Percentiles rank a stretch among this genome's conserved stretches.
Conservation (phyloP, 257 asterid species). For the Solanum boliviense region DNA sequence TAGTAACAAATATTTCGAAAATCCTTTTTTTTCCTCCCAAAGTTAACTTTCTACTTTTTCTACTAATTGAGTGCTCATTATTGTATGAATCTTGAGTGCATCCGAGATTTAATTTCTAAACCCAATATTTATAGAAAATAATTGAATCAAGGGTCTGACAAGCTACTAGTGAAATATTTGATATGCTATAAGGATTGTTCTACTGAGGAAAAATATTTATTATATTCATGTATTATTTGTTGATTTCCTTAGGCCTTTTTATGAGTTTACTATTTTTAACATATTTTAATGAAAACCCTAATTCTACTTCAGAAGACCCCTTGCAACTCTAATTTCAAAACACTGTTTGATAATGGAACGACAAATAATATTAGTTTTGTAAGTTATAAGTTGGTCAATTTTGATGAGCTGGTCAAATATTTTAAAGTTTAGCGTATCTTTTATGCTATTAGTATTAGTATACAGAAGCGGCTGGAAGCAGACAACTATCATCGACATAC, state of each 20-base stretch:
- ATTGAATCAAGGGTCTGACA: neutral
- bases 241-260: neutral
- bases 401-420: too few species aligned
- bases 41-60: neutral
- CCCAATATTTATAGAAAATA: too few species aligned
- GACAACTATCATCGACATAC: neutral
- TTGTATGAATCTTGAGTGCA: neutral
- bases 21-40: too few species aligned
- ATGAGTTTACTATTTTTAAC: neutral
- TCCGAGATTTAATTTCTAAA: too few species aligned
- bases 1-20: too few species aligned
- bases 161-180: neutral
- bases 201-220: too few species aligned
- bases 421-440: too few species aligned
- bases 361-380: too few species aligned
- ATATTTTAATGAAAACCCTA: too few species aligned
- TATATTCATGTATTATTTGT: too few species aligned
- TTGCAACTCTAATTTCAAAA: neutral
- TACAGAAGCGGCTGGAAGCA: neutral
- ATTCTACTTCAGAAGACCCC: neutral
- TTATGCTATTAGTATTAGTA: neutral
- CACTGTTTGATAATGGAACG: neutral
- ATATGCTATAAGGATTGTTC: neutral
- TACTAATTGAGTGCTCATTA: neutral
- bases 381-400: too few species aligned